These are phyloP conservation scores for Stagonosporopsis vannaccii DNA, from an alignment of 2,329 filamentous ascomycete genomes.

Conservation along the genomic window DNA sequence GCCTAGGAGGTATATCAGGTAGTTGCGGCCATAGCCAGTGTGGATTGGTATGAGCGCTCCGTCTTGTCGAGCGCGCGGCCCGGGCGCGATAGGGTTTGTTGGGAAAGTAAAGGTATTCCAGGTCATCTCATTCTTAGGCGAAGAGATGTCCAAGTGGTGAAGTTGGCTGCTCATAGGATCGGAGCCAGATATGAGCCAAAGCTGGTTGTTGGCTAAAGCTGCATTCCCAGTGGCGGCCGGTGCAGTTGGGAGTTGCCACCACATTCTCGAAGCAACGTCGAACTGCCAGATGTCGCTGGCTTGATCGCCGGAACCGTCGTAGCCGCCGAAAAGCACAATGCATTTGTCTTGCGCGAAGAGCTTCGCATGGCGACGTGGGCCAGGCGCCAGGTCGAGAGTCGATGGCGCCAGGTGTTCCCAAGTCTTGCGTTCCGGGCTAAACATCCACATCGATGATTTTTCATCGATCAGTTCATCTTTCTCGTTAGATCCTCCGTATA, in stretches of 20 bases:
- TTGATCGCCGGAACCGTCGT: conserved; percentile 29
- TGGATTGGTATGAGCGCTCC: conserved; percentile 52
- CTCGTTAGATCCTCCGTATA: conserved; percentile 51
- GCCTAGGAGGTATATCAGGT: conserved; percentile 55
- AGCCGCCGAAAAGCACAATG: conserved; percentile 40
- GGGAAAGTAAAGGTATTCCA: conserved; percentile 54
- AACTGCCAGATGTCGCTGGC: conserved; percentile 41
- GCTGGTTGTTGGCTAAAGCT: conserved; percentile 45
- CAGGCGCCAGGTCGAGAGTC: conserved; percentile 25
- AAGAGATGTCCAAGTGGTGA: conserved; percentile 35
- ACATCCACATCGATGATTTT: conserved; percentile 52
- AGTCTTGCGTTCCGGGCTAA: conserved; percentile 40
- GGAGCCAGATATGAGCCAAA: conserved; percentile 51
- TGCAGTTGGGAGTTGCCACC: conserved; percentile 36
- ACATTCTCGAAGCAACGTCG: conserved; percentile 27
- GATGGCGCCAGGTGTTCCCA: conserved; percentile 34
- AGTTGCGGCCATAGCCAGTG: conserved; percentile 55
- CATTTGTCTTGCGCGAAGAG: conserved; percentile 31
- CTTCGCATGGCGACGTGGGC: conserved; percentile 29
- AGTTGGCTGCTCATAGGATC: conserved; percentile 42
- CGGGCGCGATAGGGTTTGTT: conserved; percentile 53
- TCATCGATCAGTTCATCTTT: conserved; percentile 44
- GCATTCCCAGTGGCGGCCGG: conserved; percentile 45
- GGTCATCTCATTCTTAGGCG: conserved; percentile 27
- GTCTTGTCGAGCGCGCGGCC: conserved; percentile 49